These are phyloP conservation scores for bread wheat (Triticum aestivum) DNA, from an alignment of 176 grass and related monocot genomes.

Conservation along the genomic window DNA sequence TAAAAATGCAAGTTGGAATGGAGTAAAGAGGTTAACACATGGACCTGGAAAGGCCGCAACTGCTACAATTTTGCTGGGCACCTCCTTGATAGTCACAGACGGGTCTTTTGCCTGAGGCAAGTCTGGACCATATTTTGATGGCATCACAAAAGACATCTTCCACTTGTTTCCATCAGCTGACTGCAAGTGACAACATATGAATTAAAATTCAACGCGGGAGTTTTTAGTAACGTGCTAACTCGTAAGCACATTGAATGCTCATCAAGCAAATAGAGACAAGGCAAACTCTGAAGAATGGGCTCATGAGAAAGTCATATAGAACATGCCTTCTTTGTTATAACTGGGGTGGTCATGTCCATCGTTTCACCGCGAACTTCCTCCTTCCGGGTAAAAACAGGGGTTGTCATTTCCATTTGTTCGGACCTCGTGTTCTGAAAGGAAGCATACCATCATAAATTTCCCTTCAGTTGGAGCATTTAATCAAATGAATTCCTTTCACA, in stretches of 20 bases:
- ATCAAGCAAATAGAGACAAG: not conserved
- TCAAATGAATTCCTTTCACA: not conserved
- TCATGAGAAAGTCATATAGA: not conserved
- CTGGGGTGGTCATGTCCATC: conserved; percentile 97
- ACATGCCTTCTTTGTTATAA: conserved; percentile 73
- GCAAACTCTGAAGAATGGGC: conserved; percentile 19
- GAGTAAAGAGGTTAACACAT: not conserved
- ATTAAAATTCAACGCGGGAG: conserved; percentile 6
- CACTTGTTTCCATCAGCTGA: conserved; percentile 49
- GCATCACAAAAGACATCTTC: conserved; percentile 98
- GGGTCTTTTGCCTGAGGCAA: conserved; percentile 76
- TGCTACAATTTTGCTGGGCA: conserved; percentile 68
- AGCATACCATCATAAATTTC: not conserved
- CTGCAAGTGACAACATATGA: conserved; percentile 25
- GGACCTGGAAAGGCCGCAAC: conserved; percentile 73
- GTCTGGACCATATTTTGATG: conserved; percentile 76
- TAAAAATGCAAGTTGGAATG: not conserved
- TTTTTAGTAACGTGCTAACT: not conserved
- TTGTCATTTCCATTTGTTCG: conserved; percentile 94
- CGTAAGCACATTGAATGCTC: not conserved
- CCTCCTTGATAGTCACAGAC: conserved; percentile 76
- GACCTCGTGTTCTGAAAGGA: conserved; percentile 60
- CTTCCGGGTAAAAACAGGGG: conserved; percentile 75
- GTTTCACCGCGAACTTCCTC: conserved; percentile 43
- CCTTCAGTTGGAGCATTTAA: not conserved